These are phyloP conservation scores for Pyrenochaeta sp. DNA, from an alignment of 2,329 filamentous ascomycete genomes.

Conservation along the genomic window DNA sequence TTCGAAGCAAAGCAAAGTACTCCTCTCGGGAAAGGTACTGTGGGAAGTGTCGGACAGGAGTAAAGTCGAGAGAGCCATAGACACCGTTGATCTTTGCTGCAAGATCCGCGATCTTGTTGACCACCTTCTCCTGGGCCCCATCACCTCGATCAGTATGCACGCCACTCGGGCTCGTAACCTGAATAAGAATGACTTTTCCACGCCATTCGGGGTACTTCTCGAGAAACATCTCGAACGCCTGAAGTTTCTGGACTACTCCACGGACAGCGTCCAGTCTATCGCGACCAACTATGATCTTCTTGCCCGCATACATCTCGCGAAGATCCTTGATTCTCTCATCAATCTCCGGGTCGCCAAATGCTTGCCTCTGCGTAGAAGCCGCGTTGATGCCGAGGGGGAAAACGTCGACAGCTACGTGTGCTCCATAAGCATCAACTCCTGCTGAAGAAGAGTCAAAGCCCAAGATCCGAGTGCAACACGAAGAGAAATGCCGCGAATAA, in stretches of 20 bases:
- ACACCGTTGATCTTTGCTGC: constrained; percentile 90
- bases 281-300: constrained; percentile 93
- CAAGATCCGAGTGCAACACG: constrained; percentile 88
- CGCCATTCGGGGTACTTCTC: constrained; percentile 91
- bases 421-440: constrained; percentile 87
- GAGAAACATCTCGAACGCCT: constrained; percentile 92
- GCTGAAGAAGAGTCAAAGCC: constrained; percentile 87
- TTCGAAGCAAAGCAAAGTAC: constrained; percentile 91
- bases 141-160: constrained; percentile 76
- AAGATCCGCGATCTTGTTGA: constrained; percentile 87
- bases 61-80: constrained; percentile 86
- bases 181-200: constrained; percentile 90
- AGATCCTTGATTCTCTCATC: constrained; percentile 76
- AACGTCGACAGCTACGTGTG: constrained; percentile 87
- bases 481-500: constrained; percentile 93
- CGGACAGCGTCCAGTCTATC: constrained; percentile 93
- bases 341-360: constrained; percentile 74
- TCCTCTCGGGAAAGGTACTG: constrained; percentile 90
- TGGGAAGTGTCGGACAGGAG: constrained; percentile 92
- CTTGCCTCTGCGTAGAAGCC: constrained; percentile 75
- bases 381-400: constrained; percentile 96
- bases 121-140: constrained; percentile 79
- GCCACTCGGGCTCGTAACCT: constrained; percentile 88
- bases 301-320: constrained; percentile 80
- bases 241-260: constrained; percentile 93